Evolutionary conservation across 352 stramenopile species (phyloP).

Genomic region (Globisporangium middletonii): DNA sequence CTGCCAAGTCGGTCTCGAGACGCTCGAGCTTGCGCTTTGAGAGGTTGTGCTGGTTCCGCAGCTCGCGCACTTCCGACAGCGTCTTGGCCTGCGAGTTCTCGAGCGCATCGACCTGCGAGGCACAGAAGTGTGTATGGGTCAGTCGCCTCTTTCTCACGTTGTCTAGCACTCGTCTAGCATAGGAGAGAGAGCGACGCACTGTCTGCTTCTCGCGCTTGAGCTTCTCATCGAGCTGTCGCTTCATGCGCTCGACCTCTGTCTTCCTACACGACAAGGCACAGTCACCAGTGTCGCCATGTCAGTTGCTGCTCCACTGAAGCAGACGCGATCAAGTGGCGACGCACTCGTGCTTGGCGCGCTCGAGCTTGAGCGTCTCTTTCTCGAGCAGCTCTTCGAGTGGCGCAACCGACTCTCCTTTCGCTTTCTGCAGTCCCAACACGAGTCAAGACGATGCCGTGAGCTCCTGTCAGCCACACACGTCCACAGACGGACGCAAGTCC

Average conservation of each 20-base stretch:
- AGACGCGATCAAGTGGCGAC: conserved; percentile 3
- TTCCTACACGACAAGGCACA: conserved; percentile 24
- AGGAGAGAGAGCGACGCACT: conserved; percentile 6
- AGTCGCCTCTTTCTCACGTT: not conserved
- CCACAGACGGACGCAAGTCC: not conserved
- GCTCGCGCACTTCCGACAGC: conserved; percentile 53
- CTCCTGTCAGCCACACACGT: not conserved
- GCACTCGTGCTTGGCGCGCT: conserved; percentile 55
- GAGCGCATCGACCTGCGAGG: conserved; percentile 48
- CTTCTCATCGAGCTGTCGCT: conserved; percentile 50
- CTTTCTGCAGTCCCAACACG: conserved; percentile 26
- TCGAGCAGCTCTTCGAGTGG: conserved; percentile 62
- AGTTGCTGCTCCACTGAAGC: not conserved
- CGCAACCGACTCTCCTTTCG: conserved; percentile 54
- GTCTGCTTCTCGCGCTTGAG: conserved; percentile 62
- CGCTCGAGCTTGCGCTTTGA: conserved; percentile 60
- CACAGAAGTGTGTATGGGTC: not conserved
- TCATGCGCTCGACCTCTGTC: conserved; percentile 35
- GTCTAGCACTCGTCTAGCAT: not conserved
- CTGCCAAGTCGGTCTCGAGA: conserved; percentile 49
- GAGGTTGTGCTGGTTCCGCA: conserved; percentile 69
- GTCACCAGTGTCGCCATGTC: not conserved
- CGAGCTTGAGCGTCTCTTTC: conserved; percentile 61
- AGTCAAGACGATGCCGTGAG: not conserved
- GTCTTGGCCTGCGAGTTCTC: conserved; percentile 69